Base-by-base conservation (phyloP, 176 grass and related monocot species). In the Oryza meyeriana region DNA sequence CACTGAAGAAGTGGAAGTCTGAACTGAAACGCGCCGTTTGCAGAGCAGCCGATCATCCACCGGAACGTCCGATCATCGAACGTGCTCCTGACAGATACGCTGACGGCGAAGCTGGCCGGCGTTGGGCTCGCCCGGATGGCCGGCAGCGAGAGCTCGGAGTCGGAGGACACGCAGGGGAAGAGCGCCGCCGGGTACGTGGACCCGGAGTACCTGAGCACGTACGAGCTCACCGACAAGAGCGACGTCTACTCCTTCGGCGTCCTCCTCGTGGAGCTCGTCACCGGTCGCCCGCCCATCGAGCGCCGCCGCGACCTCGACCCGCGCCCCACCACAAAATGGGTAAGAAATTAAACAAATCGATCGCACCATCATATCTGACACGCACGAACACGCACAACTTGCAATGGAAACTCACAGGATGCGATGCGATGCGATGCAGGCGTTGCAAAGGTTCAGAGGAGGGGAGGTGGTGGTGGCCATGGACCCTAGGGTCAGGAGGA, bases 171-270 rank as follows among this genome's bases (percentile, higher is more conserved):
- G 44, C 78, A 84, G 74, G 78, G 81, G 33, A 79, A 80, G 81
- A 85, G 92, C 78, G 81, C 89, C n/a, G 89, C 87, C 36, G 89
- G 89, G 25, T 94, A 92, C 87, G 63, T 94, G 39, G 92, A 94
- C 78, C 92, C 89, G 32, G 92, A 92, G 85, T 92, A 85, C 81
- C 84, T 89, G 57, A 83, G 47, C 33, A 94, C 92, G 73, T 74
- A 88, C 78, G 84, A 92, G 79, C 81, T 94, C 64, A 89, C 89
- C 1, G 89, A 91, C 74, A 92, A 89, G 89, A 94, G 92, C 84
- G 92, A 94, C 76, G 89, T 89, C 35, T 89, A 85, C 87, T 89
- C 89, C 74, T 94, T 94, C 78, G 92, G 92, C 81, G 92, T 87
- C 81, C 87, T 94, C 89, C 85, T 94, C 57, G 85, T 87, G n/a